These are phyloP conservation scores for Berkeleyomyces rouxiae DNA, from an alignment of 2,329 filamentous ascomycete genomes.

Conservation along the genomic window DNA sequence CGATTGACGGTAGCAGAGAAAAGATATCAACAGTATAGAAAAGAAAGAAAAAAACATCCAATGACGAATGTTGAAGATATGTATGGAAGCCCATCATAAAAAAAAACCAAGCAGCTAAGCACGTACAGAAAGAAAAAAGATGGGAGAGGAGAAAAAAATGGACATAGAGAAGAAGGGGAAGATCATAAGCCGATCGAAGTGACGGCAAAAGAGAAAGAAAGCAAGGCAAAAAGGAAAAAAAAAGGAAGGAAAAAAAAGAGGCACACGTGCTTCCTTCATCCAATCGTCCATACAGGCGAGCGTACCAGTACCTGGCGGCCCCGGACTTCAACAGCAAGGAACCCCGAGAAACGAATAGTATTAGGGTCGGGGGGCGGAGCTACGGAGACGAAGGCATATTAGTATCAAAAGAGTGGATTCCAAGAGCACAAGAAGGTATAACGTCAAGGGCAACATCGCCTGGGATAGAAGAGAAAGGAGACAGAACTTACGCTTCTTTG, in stretches of 20 bases:
- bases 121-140: constrained; percentile 11
- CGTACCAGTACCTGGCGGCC: constrained; percentile 60
- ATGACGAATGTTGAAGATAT: not conserved
- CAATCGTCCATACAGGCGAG: constrained; percentile 53
- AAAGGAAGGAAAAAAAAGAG: too few species aligned
- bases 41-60: constrained; percentile 9
- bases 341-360: constrained; percentile 59
- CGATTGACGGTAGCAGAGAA: constrained; percentile 9
- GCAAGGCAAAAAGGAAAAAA: not conserved
- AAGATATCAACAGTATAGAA: not conserved
- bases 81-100: constrained; percentile 6
- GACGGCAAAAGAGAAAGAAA: not conserved
- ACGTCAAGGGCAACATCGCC: too few species aligned
- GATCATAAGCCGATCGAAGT: constrained; percentile 1
- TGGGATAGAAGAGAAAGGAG: not conserved
- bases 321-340: constrained; percentile 57
- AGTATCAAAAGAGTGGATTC: not conserved
- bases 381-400: not conserved
- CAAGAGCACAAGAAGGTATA: too few species aligned
- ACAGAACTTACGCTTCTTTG: constrained; percentile 30
- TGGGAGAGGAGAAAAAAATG: constrained; percentile 12
- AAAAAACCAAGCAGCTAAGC: constrained; percentile 14
- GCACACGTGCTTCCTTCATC: constrained; percentile 15
- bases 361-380: constrained; percentile 25
- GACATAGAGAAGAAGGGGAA: constrained; percentile 10